Conservation (phyloP, 169 alveolate genomes). For the Prorocentrum cordatum region DNA sequence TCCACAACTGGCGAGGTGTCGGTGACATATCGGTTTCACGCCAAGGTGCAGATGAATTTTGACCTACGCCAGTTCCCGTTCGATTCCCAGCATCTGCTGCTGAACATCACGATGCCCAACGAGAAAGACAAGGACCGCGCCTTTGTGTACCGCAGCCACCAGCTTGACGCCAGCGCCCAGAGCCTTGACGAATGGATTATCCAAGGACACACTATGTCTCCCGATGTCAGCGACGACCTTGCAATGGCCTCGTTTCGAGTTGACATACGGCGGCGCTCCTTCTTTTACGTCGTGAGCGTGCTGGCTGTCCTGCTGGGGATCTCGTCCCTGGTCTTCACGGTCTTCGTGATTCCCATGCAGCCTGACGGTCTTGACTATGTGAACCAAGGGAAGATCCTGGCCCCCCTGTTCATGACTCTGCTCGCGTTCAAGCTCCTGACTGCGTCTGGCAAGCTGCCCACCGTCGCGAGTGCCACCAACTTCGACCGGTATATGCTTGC, state of each 20-base stretch:
- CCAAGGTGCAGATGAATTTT: no score
- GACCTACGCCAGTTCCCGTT: no score
- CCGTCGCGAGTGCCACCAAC: conserved; percentile 50
- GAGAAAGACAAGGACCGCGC: conserved; percentile 40
- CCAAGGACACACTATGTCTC: neutral
- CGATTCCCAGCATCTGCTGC: conserved; percentile 24
- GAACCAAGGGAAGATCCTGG: conserved; percentile 20
- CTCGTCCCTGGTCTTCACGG: conserved; percentile 40
- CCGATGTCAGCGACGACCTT: neutral
- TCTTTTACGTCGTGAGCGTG: conserved; percentile 52
- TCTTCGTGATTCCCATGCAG: neutral
- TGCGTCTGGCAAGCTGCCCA: conserved; percentile 65
- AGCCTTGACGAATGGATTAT: conserved; percentile 21
- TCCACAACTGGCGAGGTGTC: no score
- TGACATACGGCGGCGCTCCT: neutral
- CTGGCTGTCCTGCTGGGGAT: conserved; percentile 45
- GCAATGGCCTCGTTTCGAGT: neutral
- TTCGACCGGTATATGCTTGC: conserved; percentile 51
- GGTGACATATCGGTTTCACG: no score
- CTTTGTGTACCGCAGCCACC: conserved; percentile 9
- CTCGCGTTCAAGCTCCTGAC: conserved; percentile 54
- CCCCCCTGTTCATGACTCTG: conserved; percentile 25
- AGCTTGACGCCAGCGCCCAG: conserved; percentile 1
- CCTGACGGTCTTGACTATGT: neutral
- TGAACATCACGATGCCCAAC: conserved; percentile 33